phyloP scores from a whole-genome alignment of 768 basidiomycete genomes.

The Plicaturopsis crispa region DNA sequence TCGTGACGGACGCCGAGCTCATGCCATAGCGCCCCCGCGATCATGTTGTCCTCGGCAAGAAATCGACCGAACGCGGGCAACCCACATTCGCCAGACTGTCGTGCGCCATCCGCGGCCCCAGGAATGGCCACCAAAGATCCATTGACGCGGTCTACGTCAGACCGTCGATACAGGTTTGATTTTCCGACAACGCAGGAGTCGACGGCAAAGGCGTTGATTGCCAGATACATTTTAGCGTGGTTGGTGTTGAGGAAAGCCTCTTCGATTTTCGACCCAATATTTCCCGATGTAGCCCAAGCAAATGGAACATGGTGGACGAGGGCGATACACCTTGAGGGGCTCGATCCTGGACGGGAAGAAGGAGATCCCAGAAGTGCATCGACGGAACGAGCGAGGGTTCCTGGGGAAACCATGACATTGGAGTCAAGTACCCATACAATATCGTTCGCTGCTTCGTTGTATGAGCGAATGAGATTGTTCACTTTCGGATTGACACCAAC shows the following conservation, averaged over 20 bases:
- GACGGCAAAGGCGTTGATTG: conserved; percentile 80
- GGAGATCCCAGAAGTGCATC: conserved; percentile 53
- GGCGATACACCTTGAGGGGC: conserved; percentile 47
- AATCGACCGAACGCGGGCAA: conserved; percentile 80
- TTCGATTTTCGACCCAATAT: conserved; percentile 79
- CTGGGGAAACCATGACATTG: conserved; percentile 74
- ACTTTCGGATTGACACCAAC: conserved; percentile 97
- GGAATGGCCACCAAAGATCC: conserved; percentile 48
- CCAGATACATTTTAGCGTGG: conserved; percentile 97
- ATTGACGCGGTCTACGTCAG: conserved; percentile 73
- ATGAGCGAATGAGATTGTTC: conserved; percentile 89
- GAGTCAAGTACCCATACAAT: conserved; percentile 97
- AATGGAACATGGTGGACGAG: conserved; percentile 96
- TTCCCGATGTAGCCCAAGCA: conserved; percentile 61
- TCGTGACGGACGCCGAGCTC: conserved; percentile 85
- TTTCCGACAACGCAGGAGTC: conserved; percentile 98
- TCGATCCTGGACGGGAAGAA: conserved; percentile 17
- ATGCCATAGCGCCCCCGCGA: conserved; percentile 88
- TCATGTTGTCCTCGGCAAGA: conserved; percentile 98
- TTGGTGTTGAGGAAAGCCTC: conserved; percentile 95
- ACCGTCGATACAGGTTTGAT: conserved; percentile 88
- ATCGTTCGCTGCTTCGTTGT: conserved; percentile 73
- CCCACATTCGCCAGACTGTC: conserved; percentile 32
- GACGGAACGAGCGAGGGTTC: conserved; percentile 79
- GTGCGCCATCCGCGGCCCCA: conserved; percentile 12